Conservation (phyloP, 306 rosid genomes). For the Inga oerstediana region DNA sequence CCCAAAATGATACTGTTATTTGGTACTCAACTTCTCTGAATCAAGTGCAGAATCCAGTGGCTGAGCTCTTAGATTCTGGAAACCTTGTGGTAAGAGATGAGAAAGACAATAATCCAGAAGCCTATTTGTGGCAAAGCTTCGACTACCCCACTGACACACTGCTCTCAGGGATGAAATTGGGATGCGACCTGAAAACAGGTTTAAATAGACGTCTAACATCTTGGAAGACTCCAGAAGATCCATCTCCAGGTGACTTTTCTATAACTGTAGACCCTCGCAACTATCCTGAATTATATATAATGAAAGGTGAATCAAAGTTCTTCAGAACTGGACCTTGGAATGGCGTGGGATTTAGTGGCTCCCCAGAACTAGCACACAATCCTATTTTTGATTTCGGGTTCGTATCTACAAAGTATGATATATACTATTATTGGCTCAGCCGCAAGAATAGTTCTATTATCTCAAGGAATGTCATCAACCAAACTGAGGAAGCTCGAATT, state of each 20-base stretch:
- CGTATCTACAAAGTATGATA: not conserved
- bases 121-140: slow-evolving; percentile 47
- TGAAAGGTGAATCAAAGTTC: not conserved
- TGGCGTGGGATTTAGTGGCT: not conserved
- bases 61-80: slow-evolving; percentile 30
- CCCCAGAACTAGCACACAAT: not conserved
- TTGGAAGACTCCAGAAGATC: slow-evolving; percentile 44
- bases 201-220: slow-evolving; percentile 32
- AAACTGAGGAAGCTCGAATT: not conserved
- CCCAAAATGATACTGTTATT: not conserved
- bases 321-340: not conserved
- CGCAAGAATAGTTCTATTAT: not conserved
- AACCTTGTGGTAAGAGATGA: slow-evolving; percentile 38
- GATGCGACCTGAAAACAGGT: slow-evolving; percentile 39
- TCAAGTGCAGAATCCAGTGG: slow-evolving; percentile 12
- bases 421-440: not conserved
- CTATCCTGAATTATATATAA: not conserved
- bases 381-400: not conserved
- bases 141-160: slow-evolving; percentile 57
- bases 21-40: slow-evolving; percentile 21
- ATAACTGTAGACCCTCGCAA: not conserved
- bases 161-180: slow-evolving; percentile 48
- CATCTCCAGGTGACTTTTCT: slow-evolving; percentile 36
- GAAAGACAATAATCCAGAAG: not conserved
- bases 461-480: not conserved